Base-by-base conservation (phyloP, 2,329 filamentous ascomycete genomes). In the Fusarium albidum region DNA sequence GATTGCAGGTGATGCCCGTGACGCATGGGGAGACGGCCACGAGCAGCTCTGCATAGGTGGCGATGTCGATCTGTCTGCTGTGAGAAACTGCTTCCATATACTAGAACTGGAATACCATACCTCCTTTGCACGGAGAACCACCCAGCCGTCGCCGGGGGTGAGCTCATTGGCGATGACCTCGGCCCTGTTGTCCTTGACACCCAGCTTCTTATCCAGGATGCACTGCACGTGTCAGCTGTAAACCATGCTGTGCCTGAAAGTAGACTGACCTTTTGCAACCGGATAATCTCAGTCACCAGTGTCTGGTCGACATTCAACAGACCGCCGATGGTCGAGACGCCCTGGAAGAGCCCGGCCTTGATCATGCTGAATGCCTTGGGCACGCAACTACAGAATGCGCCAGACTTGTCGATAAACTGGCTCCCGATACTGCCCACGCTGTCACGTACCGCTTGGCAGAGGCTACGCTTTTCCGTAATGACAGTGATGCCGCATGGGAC, bases 361-460 rank as follows among this genome's bases (percentile, higher is more conserved):
- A 43, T 28, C 27, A 49, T 7, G 8, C 7, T 17, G 9, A 38
- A 12, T 12, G 26, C 21, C 31, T 15, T 27, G 7, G 39, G 47
- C n/a, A 50, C n/a, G 11, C 47, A 50, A 6, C 26, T 31, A 18
- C 47, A 44, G n/a, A 33, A 31, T n/a, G 39, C 27, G 4, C 17
- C 12, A 27, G 39, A 26, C n/a, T 37, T 50, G 25, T 38, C 21
- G 13, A 50, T 32, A 13, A 50, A 44, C 6, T 18, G 8, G 32
- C n/a, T 31, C 6, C 39, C 39, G 9, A 27, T n/a, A 14, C n/a
- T 43, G n/a, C 47, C 47, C 27, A 50, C 9, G 11, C 8, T 44
- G 13, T 44, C 39, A 17, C 39, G 33, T 39, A 50, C 33, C 10
- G 39, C n/a, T 32, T 50, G 47, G 6, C 47, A 50, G 34, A 38